Evolutionary conservation across 345 rosid species (phyloP), one percentile per base, ranked within the genome.

Genomic region (Eucalyptus melliodora): DNA sequence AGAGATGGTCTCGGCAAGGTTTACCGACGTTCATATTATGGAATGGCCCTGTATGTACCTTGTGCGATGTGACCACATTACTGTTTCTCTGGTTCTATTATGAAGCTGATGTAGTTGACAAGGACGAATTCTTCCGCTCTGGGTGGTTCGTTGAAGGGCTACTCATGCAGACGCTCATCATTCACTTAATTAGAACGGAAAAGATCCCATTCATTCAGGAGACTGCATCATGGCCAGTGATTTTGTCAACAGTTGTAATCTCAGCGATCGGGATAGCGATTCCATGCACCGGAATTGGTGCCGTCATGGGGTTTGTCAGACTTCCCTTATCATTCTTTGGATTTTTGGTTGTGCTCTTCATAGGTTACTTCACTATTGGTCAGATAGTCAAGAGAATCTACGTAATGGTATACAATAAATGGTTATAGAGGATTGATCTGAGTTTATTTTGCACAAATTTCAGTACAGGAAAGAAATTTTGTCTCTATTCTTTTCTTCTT

Each of bases 141-240:
- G 97, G 94, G 23, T 93, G 94, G 94, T 96, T 95, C 37, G 89
- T 94, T 2, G 97, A 95, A 93, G 97, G 97, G 86, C 94, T 96
- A 81, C 94, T 94, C 19, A 94, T 95, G 97, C 96, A 95, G 92
- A 93, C 95, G 16, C 87, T 96, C 87, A 94, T 96, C 80, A 94
- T 90, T 91, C 96, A 96, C 92, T 91, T 96, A 90, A 94, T 96
- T 90, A 90, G 96, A 50, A 94, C 97, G 2, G 97, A 94, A 93
- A 95, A 95, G 87, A 92, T 93, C 60, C 96, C 98, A 44, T 94
- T 95, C 90, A 81, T 94, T 86, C 95, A 94, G 91, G 96, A 93
- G 86, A 89, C 90, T 59, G 97, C 97, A 21, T 93, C 97, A 11
- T 94, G 95, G 97, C 95, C 94, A 4, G 95, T 96, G 47, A 83